Evolutionary conservation across 352 stramenopile genomes (phyloP), one percentile per base, ranked within the genome.

Genomic region (Phytophthora pini): DNA sequence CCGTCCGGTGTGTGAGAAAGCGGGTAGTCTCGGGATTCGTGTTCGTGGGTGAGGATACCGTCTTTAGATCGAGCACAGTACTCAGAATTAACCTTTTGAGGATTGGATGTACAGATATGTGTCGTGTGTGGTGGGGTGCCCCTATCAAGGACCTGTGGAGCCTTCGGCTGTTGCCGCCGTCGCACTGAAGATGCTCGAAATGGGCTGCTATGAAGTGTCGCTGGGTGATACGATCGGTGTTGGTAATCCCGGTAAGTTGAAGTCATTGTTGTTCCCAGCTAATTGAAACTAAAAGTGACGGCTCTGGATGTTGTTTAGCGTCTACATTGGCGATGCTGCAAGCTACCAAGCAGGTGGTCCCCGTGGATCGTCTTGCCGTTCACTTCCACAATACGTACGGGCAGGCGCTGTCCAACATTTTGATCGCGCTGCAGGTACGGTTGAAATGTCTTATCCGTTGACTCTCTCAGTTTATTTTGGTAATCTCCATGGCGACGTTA

Each of bases 371-470:
- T 44, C 71, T 99, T 12, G 97, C 97, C 1, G 95, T 98, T 50
- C 97, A 99, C 71, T 99, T 99, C 71, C 97, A 99, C 78, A 92
- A 99, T 72, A 99, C 97, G 5, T 99, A 98, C 68, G 97, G 96
- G 34, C 94, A 98, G 80, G 97, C 95, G 7, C 77, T 99, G 39
- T 89, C 95, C 39, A 99, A 99, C 63, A 98, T 99, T 60, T 76
- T 99, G 7, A 76, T 96, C 27, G 89, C 88, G 15, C 65, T 96
- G 29, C 88, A 97, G 80, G 87, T 95, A 67, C 48, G 55, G 11
- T 31, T 9, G 36, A 55, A 58, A 38, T 9, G 6, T 4, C 12
- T 43, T 55, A 26, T 38, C 31, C 15, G 8, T 39, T 36, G 11
- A n/a, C 7, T 29, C 43, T 67, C 63, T 31, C 44, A 34, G 24